phyloP scores from a whole-genome alignment of 192 early-diverging fungal genomes.

The Coemansia reversa region DNA sequence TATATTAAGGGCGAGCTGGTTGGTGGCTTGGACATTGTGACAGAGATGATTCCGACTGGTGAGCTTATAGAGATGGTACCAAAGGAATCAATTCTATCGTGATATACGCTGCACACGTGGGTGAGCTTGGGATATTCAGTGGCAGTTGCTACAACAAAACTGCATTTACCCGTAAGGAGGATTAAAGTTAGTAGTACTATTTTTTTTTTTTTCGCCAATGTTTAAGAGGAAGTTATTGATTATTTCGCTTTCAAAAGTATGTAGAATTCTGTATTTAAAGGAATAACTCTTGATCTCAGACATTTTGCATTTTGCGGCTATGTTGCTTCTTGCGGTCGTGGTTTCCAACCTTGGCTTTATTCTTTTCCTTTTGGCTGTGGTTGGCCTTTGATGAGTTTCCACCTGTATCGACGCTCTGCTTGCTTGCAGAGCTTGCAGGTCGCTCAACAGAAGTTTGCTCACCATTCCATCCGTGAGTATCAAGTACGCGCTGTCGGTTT shows the following conservation, averaged over 20 bases:
- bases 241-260: neutral
- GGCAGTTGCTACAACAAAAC: neutral
- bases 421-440: conserved; percentile 1
- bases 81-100: conserved; percentile 20
- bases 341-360: conserved; percentile 17
- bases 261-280: conserved; percentile 1
- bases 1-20: conserved; percentile 90
- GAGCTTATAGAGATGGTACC: conserved; percentile 68
- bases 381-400: neutral
- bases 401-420: neutral
- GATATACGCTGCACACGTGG: neutral
- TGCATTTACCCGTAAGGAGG: neutral
- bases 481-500: conserved; percentile 60
- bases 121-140: neutral
- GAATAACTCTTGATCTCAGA: conserved; percentile 25
- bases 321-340: conserved; percentile 60
- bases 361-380: conserved; percentile 13
- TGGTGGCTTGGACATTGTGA: conserved; percentile 94
- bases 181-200: neutral
- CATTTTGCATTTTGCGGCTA: conserved; percentile 69
- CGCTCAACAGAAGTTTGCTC: conserved; percentile 38
- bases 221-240: neutral
- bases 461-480: conserved; percentile 61
- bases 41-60: conserved; percentile 80
- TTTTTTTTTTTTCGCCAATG: neutral